Conservation (phyloP, 148 eudicot genomes). For the Polygonum maritimum region DNA sequence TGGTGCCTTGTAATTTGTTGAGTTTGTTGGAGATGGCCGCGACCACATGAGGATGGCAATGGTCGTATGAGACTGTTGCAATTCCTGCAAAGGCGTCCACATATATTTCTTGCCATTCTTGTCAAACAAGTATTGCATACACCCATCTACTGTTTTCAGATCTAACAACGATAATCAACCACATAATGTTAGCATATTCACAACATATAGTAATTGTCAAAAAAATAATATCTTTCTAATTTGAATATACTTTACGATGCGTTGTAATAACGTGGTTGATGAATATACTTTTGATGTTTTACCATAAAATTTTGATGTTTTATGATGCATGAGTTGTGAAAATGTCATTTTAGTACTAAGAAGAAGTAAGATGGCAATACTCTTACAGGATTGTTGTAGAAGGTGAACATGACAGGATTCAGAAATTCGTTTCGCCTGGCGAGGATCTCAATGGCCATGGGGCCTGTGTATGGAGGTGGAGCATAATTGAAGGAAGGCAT, state of each 20-base stretch:
- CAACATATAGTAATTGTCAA: not conserved
- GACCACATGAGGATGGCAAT: slow-evolving; percentile 86
- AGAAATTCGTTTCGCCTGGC: slow-evolving; percentile 58
- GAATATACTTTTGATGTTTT: too few species aligned
- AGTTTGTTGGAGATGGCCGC: slow-evolving; percentile 64
- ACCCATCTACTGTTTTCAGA: slow-evolving; percentile 75
- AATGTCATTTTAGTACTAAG: not conserved
- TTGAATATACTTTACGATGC: too few species aligned
- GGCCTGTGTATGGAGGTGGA: slow-evolving; percentile 84
- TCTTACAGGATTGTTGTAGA: slow-evolving; percentile 65
- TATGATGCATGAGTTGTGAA: too few species aligned
- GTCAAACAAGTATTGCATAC: slow-evolving; percentile 90
- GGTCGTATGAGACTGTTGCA: slow-evolving; percentile 89
- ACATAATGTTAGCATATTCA: too few species aligned
- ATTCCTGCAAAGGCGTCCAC: slow-evolving; percentile 89
- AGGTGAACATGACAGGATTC: slow-evolving; percentile 78
- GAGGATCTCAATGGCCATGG: slow-evolving; percentile 61
- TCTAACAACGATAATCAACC: not conserved
- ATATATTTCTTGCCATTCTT: slow-evolving; percentile 69
- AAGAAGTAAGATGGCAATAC: not conserved
- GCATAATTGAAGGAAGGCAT: slow-evolving; percentile 74
- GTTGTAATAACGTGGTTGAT: too few species aligned
- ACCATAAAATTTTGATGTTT: too few species aligned
- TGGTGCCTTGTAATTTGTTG: slow-evolving; percentile 69
- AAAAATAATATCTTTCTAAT: not conserved